These are phyloP conservation scores for Trametes versicolor DNA, from an alignment of 1,284 basidiomycete genomes.

Conservation along the genomic window DNA sequence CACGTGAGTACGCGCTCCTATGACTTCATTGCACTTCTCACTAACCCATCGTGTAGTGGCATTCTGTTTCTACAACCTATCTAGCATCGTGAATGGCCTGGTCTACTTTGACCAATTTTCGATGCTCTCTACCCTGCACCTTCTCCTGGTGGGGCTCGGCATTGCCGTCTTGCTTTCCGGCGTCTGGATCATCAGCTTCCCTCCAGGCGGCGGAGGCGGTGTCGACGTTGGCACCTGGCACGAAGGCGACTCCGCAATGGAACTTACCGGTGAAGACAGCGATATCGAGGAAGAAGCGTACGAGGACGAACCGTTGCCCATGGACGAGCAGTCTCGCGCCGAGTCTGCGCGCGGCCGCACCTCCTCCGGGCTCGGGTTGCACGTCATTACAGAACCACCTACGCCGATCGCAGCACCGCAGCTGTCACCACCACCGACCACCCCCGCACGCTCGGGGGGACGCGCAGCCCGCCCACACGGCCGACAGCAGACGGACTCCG, in stretches of 20 bases:
- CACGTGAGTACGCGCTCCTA: slow-evolving; percentile 62
- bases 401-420: slow-evolving; percentile 27
- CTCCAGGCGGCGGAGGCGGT: slow-evolving; percentile 60
- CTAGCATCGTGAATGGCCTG: slow-evolving; percentile 88
- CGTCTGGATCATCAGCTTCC: slow-evolving; percentile 89
- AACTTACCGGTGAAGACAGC: slow-evolving; percentile 35
- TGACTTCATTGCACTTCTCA: background rate
- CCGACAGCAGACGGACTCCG: slow-evolving; percentile 39
- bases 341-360: slow-evolving; percentile 21
- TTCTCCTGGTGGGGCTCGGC: slow-evolving; percentile 82
- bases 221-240: slow-evolving; percentile 65
- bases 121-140: slow-evolving; percentile 73
- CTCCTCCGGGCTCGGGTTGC: slow-evolving; percentile 29
- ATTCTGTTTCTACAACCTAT: slow-evolving; percentile 96
- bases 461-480: slow-evolving; percentile 21
- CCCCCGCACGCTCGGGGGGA: slow-evolving; percentile 17
- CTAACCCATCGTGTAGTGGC: slow-evolving; percentile 64
- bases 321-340: slow-evolving; percentile 29
- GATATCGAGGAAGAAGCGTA: slow-evolving; percentile 38
- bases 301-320: slow-evolving; percentile 45
- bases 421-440: slow-evolving; percentile 23
- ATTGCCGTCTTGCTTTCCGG: slow-evolving; percentile 86
- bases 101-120: slow-evolving; percentile 94
- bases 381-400: slow-evolving; percentile 31
- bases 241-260: slow-evolving; percentile 48